Conservation (phyloP, 2,329 filamentous ascomycete species). For the Arthrobotrys conoides region DNA sequence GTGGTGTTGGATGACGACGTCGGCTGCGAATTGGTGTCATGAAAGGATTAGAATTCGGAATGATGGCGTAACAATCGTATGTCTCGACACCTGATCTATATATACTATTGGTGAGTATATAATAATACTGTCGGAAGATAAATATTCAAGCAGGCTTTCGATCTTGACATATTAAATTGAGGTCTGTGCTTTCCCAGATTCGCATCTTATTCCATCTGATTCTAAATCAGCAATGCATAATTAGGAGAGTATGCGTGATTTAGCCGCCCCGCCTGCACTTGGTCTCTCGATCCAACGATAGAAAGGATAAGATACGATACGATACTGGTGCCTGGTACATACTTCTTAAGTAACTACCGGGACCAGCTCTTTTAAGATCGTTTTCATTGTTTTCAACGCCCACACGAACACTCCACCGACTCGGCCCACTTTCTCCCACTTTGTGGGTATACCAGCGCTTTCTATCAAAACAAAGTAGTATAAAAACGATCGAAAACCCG, state of each 20-base stretch:
- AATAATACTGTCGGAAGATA: slow-evolving; percentile 6
- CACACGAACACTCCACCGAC: slow-evolving; percentile 17
- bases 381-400: not conserved
- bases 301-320: slow-evolving; percentile 13
- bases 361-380: slow-evolving; percentile 6
- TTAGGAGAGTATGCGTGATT: slow-evolving; percentile 31
- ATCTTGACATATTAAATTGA: slow-evolving; percentile 3
- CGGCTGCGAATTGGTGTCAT: not conserved
- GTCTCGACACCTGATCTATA: slow-evolving; percentile 22
- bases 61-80: slow-evolving; percentile 38
- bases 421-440: slow-evolving; percentile 37
- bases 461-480: slow-evolving; percentile 14
- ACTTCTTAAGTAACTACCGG: not conserved
- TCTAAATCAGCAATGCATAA: slow-evolving; percentile 6
- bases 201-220: slow-evolving; percentile 11
- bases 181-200: slow-evolving; percentile 19
- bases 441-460: not conserved
- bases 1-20: slow-evolving; percentile 40
- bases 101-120: slow-evolving; percentile 10
- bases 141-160: not conserved
- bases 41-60: slow-evolving; percentile 16
- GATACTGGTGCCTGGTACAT: slow-evolving; percentile 27
- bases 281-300: slow-evolving; percentile 26
- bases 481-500: not conserved
- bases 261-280: slow-evolving; percentile 29